Evolutionary conservation across 345 rosid genomes (phyloP).

Genomic region (Bruguiera parviflora): DNA sequence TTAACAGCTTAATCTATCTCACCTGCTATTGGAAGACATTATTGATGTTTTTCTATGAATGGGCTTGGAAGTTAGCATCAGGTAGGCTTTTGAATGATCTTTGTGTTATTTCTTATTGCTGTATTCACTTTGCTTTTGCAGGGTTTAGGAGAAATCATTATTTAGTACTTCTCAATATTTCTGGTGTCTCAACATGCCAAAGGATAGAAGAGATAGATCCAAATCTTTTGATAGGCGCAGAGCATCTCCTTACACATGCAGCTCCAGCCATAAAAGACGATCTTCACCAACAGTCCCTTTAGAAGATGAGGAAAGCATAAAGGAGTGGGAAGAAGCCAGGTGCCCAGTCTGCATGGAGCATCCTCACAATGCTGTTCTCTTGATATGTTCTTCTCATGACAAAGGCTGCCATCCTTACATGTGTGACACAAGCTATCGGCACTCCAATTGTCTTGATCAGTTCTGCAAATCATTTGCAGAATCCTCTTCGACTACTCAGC

Average conservation of each 20-base stretch:
- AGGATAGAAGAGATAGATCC: constrained; percentile 80
- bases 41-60: too few relatives aligned
- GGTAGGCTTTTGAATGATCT: not conserved
- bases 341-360: constrained; percentile 99
- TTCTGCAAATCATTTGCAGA: constrained; percentile 62
- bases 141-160: not conserved
- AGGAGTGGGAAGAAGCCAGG: constrained; percentile 94
- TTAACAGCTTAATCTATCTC: too few relatives aligned
- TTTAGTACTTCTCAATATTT: not conserved
- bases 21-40: too few relatives aligned
- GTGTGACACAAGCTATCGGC: constrained; percentile 98
- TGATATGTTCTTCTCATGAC: constrained; percentile 81
- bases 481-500: constrained; percentile 28
- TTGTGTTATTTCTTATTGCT: constrained; percentile 2
- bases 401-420: constrained; percentile 95
- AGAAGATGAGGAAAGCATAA: constrained; percentile 51
- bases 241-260: constrained; percentile 53
- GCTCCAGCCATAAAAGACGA: constrained; percentile 44
- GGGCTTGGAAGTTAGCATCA: not conserved
- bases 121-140: not conserved
- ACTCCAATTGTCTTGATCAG: constrained; percentile 94
- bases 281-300: constrained; percentile 44
- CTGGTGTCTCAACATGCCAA: constrained; percentile 53
- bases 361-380: constrained; percentile 96
- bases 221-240: constrained; percentile 61